Evolutionary conservation across 1,139 yeast genomes (phyloP), one percentile per base, ranked within the genome.

Genomic region (Yarrowia galli): DNA sequence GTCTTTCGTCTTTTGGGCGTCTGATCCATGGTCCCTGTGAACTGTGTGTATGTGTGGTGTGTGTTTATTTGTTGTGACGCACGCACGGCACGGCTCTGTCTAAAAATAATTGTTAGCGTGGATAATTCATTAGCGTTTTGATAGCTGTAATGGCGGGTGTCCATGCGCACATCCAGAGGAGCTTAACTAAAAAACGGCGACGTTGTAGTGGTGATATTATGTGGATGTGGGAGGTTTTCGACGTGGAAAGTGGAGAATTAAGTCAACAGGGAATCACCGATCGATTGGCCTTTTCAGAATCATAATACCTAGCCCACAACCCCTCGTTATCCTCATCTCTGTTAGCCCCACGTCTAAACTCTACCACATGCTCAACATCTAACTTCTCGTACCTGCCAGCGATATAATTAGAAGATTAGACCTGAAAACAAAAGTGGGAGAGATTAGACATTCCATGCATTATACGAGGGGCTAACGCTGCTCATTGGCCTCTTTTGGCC

Each of bases 361-460:
- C 28, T 7, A 22, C 12, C 25, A 22, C 35, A 22, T 13, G 20
- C 16, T 22, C 40, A 25, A 16, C n/a, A 12, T 10, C 35, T n/a
- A 28, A 3, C 32, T 28, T 28, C 32, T 10, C 32, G 32, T 28
- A 18, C 25, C 23, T 8, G 43, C 43, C 42, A 12, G 54, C 18
- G 32, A 22, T 53, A 53, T 36, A 53, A 7, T 53, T 53, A 53
- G 60, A 53, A 53, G 38, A 22, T 53, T 53, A 53, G 45, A 53
- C 60, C 20, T n/a, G 32, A 9, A 51, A 51, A 51, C 43, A 51
- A 36, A 15, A 36, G 6, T 38, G 58, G 18, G 20, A 16, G 10
- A 36, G 43, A 36, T 36, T 38, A 22, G 45, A 53, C 60, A 53
- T 53, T 53, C 60, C 38, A 53, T 53, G 60, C 60, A 23, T 53